A percentile compares a stretch with the other conserved stretches of the same genome.
phyloP scores from a whole-genome alignment of 2,329 filamentous ascomycete genomes.

The Magnaporthales sp. region DNA sequence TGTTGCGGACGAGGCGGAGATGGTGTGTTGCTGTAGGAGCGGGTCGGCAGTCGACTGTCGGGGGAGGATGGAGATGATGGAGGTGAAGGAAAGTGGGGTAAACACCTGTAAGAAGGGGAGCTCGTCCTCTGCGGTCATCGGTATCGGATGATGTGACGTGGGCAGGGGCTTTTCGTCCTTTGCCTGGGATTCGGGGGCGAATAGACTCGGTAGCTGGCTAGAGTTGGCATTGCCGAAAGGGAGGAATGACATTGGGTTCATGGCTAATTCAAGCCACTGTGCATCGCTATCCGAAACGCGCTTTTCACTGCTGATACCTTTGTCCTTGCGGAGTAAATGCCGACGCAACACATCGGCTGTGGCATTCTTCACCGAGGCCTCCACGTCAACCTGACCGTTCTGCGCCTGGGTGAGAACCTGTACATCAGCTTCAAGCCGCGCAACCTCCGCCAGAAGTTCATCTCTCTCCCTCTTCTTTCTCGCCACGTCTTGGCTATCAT shows the following conservation, averaged over 20 bases:
- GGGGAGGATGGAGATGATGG: constrained; percentile 38
- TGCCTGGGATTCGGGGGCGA: constrained; percentile 14
- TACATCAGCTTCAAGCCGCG: constrained; percentile 50
- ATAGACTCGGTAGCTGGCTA: constrained; percentile 13
- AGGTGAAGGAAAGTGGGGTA: constrained; percentile 55
- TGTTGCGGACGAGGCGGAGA: constrained; percentile 37
- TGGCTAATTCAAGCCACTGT: constrained; percentile 36
- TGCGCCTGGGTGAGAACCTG: constrained; percentile 41
- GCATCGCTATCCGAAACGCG: constrained; percentile 19
- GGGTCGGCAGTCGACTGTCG: constrained; percentile 17
- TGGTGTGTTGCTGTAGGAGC: constrained; percentile 44
- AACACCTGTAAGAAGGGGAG: constrained; percentile 64
- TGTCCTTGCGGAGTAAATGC: constrained; percentile 29
- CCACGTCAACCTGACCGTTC: constrained; percentile 16
- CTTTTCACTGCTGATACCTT: constrained; percentile 8
- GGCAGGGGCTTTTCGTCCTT: constrained; percentile 28
- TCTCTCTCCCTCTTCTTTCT: constrained; percentile 45
- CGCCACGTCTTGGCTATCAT: constrained; percentile 30
- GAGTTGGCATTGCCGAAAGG: constrained; percentile 35
- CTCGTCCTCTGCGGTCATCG: constrained; percentile 54
- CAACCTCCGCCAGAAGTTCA: constrained; percentile 45
- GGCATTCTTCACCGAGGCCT: constrained; percentile 18
- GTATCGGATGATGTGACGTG: constrained; percentile 56
- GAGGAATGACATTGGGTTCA: constrained; percentile 42
- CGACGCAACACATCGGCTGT: constrained; percentile 32